Base-by-base conservation (phyloP, 768 basidiomycete genomes). In the Pulveroboletus sp. region DNA sequence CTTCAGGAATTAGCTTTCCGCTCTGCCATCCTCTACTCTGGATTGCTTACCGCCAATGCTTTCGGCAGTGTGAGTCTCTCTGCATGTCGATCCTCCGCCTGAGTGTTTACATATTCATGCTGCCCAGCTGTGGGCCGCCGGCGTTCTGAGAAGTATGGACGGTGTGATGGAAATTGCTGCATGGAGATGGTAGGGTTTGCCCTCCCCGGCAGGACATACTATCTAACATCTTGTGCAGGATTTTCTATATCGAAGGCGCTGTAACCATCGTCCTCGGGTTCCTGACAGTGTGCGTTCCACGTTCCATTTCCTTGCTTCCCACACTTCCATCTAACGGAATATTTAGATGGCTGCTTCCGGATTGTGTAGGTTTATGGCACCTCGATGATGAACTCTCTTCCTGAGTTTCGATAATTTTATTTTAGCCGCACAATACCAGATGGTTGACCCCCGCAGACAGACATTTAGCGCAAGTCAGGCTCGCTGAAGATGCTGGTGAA, bases 231-330 rank as follows among this genome's bases (percentile, higher is more conserved):
- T 34, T 23, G 24, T 7, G 1, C 47, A 85, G 86, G 85, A 60
- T 88, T 42, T 88, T 88, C 62, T 83, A 76, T 59, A 83, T 86
- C 40, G 85, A 84, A 68, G 85, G 86, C 5, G 68, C 78, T 2
- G 73, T 84, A 14, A 88, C 85, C 0, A 78, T 86, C 51, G 59
- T 72, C 39, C 64, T 86, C 38, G 83, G 83, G 2, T 67, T 85
- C 34, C 48, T 74, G 14, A 70, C 76, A 45, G 77, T 83, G 82
- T 83, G 39, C 4, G 58, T 51, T 26, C 4, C 1, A 30, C 42
- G 12, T 14, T 10, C 11, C 23, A 27, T 4, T n/a, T 19, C 5
- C 8, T 27, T 4, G n/a, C 20, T 8, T 12, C 27, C 12, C 17
- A 0, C n/a, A n/a, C n/a, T 39, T 50, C 22, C 23, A 45, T 43